Conservation (phyloP, 208 protist genomes). For the Wallacemonas sp. region DNA sequence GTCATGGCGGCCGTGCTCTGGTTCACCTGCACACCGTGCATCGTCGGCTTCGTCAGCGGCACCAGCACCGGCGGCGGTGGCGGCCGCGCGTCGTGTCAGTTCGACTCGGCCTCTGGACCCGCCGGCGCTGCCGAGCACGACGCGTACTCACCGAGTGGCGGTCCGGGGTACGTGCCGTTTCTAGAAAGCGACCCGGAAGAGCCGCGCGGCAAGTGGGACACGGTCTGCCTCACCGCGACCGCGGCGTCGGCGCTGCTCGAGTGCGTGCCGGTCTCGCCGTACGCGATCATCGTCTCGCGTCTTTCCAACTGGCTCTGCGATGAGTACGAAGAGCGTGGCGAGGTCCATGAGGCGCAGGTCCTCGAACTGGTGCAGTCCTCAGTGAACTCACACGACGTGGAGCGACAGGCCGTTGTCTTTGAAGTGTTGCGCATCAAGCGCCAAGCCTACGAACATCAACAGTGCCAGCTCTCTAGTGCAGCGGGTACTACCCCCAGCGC, state of each 20-base stretch:
- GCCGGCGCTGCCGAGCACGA: too few relatives aligned
- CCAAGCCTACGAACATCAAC: background rate
- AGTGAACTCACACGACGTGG: slow-evolving; percentile 12
- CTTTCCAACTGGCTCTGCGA: slow-evolving; percentile 48
- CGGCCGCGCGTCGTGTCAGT: too few relatives aligned
- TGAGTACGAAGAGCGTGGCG: slow-evolving; percentile 3
- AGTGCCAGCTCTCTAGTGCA: background rate
- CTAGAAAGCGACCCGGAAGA: background rate
- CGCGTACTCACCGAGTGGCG: too few relatives aligned
- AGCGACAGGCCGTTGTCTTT: slow-evolving; percentile 30
- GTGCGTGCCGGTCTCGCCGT: slow-evolving; percentile 24
- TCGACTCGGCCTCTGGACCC: too few relatives aligned
- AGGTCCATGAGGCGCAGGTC: slow-evolving; percentile 6
- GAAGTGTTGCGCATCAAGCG: slow-evolving; percentile 27
- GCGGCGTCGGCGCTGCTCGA: slow-evolving; percentile 33
- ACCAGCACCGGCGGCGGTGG: slow-evolving; percentile 10
- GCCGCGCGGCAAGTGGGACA: slow-evolving; percentile 25
- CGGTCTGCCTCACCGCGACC: slow-evolving; percentile 31
- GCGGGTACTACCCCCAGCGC: background rate
- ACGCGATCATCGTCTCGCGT: slow-evolving; percentile 26
- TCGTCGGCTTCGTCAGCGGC: slow-evolving; percentile 34
- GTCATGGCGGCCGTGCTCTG: slow-evolving; percentile 36
- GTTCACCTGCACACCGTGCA: slow-evolving; percentile 30
- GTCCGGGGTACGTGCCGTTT: background rate
- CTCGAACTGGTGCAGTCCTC: slow-evolving; percentile 8